Base-by-base conservation (phyloP, 164 flowering plant species). In the Stephania cephalantha region DNA sequence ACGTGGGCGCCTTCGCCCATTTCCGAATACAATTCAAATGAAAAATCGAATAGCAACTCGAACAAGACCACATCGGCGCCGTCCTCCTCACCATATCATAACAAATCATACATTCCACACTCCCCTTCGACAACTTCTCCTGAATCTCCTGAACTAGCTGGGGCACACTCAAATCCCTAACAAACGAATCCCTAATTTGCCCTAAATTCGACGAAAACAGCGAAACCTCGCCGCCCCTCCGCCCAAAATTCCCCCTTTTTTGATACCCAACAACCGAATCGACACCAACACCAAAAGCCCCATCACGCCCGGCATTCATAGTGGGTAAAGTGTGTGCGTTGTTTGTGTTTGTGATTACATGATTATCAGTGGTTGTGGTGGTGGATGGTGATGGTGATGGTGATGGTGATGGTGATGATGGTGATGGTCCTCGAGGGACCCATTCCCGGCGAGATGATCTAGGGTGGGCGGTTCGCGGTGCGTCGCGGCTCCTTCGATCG, bases 1-100 rank as follows among this genome's bases (percentile, higher is more conserved):
- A 94, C 12, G 94, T 89, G 3, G 99, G 99, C 5, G 98, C 99
- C 17, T 90, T 83, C 4, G 97, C 99, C 98, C 99, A 95, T 83
- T 89, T 93, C 93, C 88, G 92, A 63, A 85, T 92, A 71, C 99
- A 95, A 72, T 65, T 84, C 71, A 95, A 74, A 81, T 93, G 99
- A 58, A 95, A 95, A 77, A 95, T 91, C 0, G 97, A 88, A 84
- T 81, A 95, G 74, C 99, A 95, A 77, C 98, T 90, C 0, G 96
- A 86, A 72, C 99, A 95, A 52, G 98, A 95, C 98, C 99, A 95
- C 8, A 95, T 83, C 9, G 97, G 83, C 0, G 97, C 95, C 5
- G 94, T 80, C 75, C 99, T 84, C 72, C 90, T 72, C 15, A 95
- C 98, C 97, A 90, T 92, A 70, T 95, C 99, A 71, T 92, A 95